phyloP scores from a whole-genome alignment of 2,329 filamentous ascomycete species.

The Didymella glomerata region DNA sequence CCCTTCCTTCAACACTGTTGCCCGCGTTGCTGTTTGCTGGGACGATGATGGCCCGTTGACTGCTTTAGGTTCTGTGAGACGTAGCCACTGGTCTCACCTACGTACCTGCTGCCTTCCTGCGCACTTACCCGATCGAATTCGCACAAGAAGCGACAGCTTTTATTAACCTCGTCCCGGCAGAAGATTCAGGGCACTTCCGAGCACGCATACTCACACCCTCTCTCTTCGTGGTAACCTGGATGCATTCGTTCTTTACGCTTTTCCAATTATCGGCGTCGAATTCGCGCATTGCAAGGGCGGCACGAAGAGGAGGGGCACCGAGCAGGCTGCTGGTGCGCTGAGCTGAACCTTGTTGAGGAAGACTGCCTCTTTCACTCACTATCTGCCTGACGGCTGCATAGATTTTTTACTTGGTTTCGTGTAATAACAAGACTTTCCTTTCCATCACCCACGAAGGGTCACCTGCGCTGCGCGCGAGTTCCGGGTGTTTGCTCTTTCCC shows the following conservation, averaged over 20 bases:
- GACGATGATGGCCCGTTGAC: conserved; percentile 14
- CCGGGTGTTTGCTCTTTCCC: conserved; percentile 1
- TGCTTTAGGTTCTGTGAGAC: conserved; percentile 19
- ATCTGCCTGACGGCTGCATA: not conserved
- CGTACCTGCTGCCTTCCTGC: conserved; percentile 14
- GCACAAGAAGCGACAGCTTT: conserved; percentile 16
- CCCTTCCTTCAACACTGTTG: not conserved
- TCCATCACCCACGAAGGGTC: not conserved
- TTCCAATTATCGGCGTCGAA: not conserved
- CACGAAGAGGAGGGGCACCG: conserved; percentile 12
- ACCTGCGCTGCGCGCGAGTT: not conserved
- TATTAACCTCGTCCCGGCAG: conserved; percentile 15
- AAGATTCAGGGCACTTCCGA: not conserved
- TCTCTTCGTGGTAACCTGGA: not conserved
- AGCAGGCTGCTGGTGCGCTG: conserved; percentile 25
- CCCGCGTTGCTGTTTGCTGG: conserved; percentile 8
- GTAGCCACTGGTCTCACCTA: conserved; percentile 14
- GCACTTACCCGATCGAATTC: conserved; percentile 20
- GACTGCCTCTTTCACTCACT: conserved; percentile 18
- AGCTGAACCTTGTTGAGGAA: conserved; percentile 11
- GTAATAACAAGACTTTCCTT: not conserved
- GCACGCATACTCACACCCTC: not conserved
- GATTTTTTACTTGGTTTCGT: not conserved
- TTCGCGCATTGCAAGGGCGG: not conserved
- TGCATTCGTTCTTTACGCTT: not conserved